Percentiles rank a stretch among this genome's conserved stretches.
These are phyloP conservation scores for Boletus rex-veris DNA, from an alignment of 768 basidiomycete species.

Conservation along the genomic window DNA sequence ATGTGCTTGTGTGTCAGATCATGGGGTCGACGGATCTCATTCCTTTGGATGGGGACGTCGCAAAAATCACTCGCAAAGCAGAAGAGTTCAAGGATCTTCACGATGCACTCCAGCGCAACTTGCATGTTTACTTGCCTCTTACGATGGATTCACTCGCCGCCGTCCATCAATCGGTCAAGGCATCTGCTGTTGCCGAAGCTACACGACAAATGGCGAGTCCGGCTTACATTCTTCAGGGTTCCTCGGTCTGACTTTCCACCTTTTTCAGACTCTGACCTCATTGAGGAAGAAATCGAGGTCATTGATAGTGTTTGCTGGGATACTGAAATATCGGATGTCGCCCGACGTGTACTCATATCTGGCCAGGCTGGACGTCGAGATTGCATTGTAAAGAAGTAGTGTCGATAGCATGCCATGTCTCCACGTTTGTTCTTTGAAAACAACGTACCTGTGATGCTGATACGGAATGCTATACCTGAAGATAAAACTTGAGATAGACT, in stretches of 20 bases:
- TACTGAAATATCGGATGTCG: slow-evolving; percentile 85
- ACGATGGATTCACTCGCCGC: slow-evolving; percentile 91
- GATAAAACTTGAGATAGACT: not conserved
- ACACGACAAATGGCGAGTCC: slow-evolving; percentile 68
- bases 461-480: not conserved
- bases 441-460: slow-evolving; percentile 17
- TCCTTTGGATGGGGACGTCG: slow-evolving; percentile 82
- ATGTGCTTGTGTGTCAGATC: slow-evolving; percentile 42
- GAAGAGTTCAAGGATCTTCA: slow-evolving; percentile 88
- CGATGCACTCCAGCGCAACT: slow-evolving; percentile 82
- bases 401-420: not conserved
- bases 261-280: slow-evolving; percentile 50
- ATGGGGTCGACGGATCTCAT: slow-evolving; percentile 86
- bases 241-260: slow-evolving; percentile 22
- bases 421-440: not conserved
- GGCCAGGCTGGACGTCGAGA: slow-evolving; percentile 81
- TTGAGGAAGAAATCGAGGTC: slow-evolving; percentile 80
- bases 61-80: slow-evolving; percentile 78
- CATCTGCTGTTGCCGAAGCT: slow-evolving; percentile 65
- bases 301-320: slow-evolving; percentile 84
- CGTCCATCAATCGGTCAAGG: slow-evolving; percentile 75
- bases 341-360: slow-evolving; percentile 88
- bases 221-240: slow-evolving; percentile 14
- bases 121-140: slow-evolving; percentile 82
- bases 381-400: slow-evolving; percentile 39